Base-by-base conservation (phyloP, 2,329 filamentous ascomycete species). In the Ascochyta rabiei region DNA sequence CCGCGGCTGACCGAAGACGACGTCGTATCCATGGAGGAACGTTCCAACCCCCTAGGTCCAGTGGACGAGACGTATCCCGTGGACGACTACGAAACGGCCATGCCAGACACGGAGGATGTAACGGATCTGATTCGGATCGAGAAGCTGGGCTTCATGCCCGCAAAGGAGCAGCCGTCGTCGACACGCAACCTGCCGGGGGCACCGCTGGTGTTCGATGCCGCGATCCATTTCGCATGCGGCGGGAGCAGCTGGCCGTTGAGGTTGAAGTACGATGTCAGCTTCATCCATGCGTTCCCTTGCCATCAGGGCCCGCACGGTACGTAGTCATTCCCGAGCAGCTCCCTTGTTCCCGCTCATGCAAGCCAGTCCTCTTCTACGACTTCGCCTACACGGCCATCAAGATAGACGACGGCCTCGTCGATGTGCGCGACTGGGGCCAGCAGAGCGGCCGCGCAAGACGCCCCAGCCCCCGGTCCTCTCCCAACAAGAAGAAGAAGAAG, bases 61-160 rank as follows among this genome's bases (percentile, higher is more conserved):
- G 76, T 81, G 8, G 81, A 86, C 4, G 79, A 84, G 50, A 66
- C 60, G 7, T 91, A 88, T 62, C 87, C 87, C 0, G 82, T 90
- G 9, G 78, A 80, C 23, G 89, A 92, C 63, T 92, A 90, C 73
- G 76, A 84, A 43, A 79, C 90, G 4, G 79, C 86, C 1, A 71
- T 79, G 26, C 84, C 86, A 5, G 81, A 86, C 49, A 72, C 76
- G 3, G 82, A 86, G 52, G 81, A 86, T 55, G 77, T 82, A 13
- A 77, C 85, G 12, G 87, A 91, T 68, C 82, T 85, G 15, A 86
- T 91, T 31, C 82, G 88, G 39, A 84, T 91, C 58, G 87, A 91
- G 73, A 81, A 87, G 64, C 77, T 91, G 18, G 83, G 79, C 45
- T 82, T 91, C 46, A 81, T 81, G 53, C 77, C 81, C 2, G 71